Evolutionary conservation across 2,329 filamentous ascomycete species (phyloP), one percentile per base, ranked within the genome.

Genomic region (Microdochium bolleyi): DNA sequence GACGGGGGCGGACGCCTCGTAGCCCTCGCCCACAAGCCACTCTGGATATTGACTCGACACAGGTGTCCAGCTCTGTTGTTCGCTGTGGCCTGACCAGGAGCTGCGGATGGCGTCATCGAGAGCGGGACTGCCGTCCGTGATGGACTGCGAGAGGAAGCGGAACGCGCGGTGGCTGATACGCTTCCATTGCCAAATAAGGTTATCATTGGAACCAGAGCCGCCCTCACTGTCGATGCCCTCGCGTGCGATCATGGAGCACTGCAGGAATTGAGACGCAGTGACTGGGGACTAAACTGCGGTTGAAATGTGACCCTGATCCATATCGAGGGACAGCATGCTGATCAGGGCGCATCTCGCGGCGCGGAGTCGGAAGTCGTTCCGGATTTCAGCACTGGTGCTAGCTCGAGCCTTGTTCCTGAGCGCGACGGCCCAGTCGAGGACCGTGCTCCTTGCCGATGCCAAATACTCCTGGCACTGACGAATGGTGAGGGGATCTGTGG

Each of bases 281-380:
- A 58, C 34, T 2, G 56, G 11, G 0, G 53, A 54, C 0, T 50
- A 27, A 0, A 79, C 56, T 1, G 72, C 52, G 0, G 5, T 14
- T 0, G 56, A 24, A 1, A 75, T 53, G 22, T 66, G 55, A 0
- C 54, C 8, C 0, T 57, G 49, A 16, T 77, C 73, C 1, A 74
- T 57, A 52, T 78, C 67, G 51, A 76, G 80, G 0, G 76, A 74
- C n/a, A 60, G 58, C 2, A 64, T 58, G 52, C 75, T 75, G 2
- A 73, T 65, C 34, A 77, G 54, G 0, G 71, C 68, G 2, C 41
- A 75, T 62, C 48, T 75, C 69, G 11, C 62, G 2, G 63, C 60
- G 25, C 67, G 65, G 0, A 58, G 53, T 16, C 59, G 60, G 0
- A 79, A 60, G 2, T 64, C 57, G 1, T 53, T 55, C 37, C 67